phyloP scores from a whole-genome alignment of 2,329 filamentous ascomycete species.

The Cercospora janseana region DNA sequence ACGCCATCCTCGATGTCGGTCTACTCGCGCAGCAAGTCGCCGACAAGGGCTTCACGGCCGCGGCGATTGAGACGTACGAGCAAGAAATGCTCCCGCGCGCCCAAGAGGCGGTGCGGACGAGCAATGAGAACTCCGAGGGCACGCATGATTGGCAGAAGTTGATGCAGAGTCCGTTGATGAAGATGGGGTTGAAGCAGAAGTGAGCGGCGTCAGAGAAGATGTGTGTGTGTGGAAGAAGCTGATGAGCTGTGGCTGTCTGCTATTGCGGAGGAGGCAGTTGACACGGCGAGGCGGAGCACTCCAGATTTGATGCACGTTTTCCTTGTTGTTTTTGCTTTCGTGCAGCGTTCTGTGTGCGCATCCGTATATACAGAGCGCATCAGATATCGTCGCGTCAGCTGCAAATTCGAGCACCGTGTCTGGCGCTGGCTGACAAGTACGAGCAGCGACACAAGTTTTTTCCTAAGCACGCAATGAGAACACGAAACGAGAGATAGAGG shows the following conservation, averaged over 20 bases:
- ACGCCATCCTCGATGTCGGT: constrained; percentile 43
- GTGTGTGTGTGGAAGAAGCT: neutral
- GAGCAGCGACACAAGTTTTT: no score
- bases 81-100: constrained; percentile 23
- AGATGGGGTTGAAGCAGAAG: constrained; percentile 22
- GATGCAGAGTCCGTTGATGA: constrained; percentile 22
- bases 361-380: no score
- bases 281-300: no score
- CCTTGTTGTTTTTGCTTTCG: no score
- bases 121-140: constrained; percentile 20
- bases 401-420: no score
- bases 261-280: no score
- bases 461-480: no score
- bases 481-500: no score
- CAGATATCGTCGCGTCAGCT: no score
- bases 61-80: constrained; percentile 20
- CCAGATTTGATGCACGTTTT: no score
- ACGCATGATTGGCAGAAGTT: constrained; percentile 23
- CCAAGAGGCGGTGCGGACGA: constrained; percentile 16
- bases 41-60: constrained; percentile 12
- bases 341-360: no score
- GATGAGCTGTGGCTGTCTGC: neutral
- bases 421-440: no score
- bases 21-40: constrained; percentile 19
- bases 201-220: neutral